Evolutionary conservation across 2,329 filamentous ascomycete genomes (phyloP), one percentile per base, ranked within the genome.

Genomic region (Endocalyx cinctus): DNA sequence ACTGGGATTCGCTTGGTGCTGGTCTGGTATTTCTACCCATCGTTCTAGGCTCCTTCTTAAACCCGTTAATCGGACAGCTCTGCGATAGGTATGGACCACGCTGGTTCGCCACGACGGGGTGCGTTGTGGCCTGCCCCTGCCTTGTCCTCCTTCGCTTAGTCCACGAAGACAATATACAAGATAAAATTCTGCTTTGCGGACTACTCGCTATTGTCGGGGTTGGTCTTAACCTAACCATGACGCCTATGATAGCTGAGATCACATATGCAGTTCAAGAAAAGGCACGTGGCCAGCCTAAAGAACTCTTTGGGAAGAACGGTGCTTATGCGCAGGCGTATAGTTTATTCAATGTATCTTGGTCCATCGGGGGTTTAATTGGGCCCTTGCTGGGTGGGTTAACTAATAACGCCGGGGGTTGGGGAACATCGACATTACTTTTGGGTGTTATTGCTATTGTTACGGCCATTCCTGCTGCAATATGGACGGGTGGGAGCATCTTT

Each of bases 151-250:
- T 31, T 13, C 29, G 29, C 29, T 19, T 20, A 8, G 29, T 31
- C 29, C n/a, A 23, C 17, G 12, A 31, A 11, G 6, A 15, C 5
- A 19, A 15, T 10, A 6, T 31, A 11, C 7, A 19, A 11, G 17
- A 31, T 11, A 19, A 12, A 7, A 19, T 31, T 12, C 29, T 31
- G 5, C 17, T 31, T 8, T 5, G 29, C 29, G 16, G 17, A 8
- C 13, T 31, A 14, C 29, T 31, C n/a, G 29, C 29, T 6, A 7
- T 31, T 5, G 23, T 31, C 13, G 29, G 29, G 17, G 5, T 31
- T 6, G 6, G 6, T 6, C 10, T 31, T 19, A 31, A 6, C 13
- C 15, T 31, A 11, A 13, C 23, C 29, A 15, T 6, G 11, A 31
- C 14, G 10, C 29, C 29, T 13, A 11, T 31, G 12, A 6, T 15